A percentile compares a stretch with the other conserved stretches of the same genome.
These are phyloP conservation scores for Fusarium camptoceras DNA, from an alignment of 2,329 filamentous ascomycete species.

Conservation along the genomic window DNA sequence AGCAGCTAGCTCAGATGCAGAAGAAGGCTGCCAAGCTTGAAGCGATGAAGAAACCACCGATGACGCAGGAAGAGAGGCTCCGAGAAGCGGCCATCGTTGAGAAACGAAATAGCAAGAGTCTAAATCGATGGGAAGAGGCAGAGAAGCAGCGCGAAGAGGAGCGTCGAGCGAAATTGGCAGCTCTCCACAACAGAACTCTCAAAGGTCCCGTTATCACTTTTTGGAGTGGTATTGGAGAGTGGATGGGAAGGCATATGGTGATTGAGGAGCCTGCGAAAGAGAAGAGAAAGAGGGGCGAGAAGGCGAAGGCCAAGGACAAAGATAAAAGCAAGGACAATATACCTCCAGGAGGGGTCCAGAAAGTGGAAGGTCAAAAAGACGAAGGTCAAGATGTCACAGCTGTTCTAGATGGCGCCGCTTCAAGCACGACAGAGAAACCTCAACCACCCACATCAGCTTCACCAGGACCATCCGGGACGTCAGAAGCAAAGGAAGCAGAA, in stretches of 20 bases:
- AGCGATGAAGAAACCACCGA: constrained; percentile 79
- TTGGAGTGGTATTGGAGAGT: constrained; percentile 92
- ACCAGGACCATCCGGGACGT: not conserved
- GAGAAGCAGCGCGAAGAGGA: constrained; percentile 91
- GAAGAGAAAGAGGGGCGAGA: constrained; percentile 60
- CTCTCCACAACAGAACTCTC: constrained; percentile 85
- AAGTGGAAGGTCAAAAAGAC: constrained; percentile 27
- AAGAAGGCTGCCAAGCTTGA: constrained; percentile 76
- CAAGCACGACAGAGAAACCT: constrained; percentile 18
- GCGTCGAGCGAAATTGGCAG: constrained; percentile 83
- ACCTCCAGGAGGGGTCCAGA: constrained; percentile 10
- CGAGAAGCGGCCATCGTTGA: constrained; percentile 86
- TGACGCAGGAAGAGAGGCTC: constrained; percentile 89
- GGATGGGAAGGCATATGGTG: constrained; percentile 76
- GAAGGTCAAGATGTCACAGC: constrained; percentile 3
- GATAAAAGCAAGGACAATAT: constrained; percentile 37
- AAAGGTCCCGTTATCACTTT: constrained; percentile 90
- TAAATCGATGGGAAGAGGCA: constrained; percentile 93
- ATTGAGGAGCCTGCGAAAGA: constrained; percentile 73
- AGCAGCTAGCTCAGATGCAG: constrained; percentile 76
- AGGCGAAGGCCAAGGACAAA: constrained; percentile 47
- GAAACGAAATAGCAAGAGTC: constrained; percentile 85
- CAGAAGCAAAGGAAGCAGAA: constrained; percentile 4
- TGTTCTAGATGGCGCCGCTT: not conserved
- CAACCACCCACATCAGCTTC: constrained; percentile 8